Base-by-base conservation (phyloP, 2,329 filamentous ascomycete species). In the Alternaria sp. region DNA sequence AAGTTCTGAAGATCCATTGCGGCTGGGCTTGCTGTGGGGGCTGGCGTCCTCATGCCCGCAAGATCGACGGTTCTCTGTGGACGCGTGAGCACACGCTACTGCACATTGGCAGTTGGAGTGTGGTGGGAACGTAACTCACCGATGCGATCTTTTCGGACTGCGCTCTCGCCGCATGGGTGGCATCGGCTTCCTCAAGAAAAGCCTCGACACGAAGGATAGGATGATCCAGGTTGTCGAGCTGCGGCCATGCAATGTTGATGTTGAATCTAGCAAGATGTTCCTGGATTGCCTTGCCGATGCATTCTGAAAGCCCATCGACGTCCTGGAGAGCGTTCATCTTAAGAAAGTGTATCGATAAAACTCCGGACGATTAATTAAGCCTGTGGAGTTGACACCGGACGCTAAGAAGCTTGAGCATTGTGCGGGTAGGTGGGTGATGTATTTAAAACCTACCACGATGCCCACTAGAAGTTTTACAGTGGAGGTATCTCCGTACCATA, bases 171-270 rank as follows among this genome's bases (percentile, higher is more conserved):
- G 33, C 43, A 54, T 58, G 69, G 11, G 43, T 54, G 14, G 56
- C 64, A 25, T 60, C 60, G 41, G 66, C 70, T 61, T 78, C 75
- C 54, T 78, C 74, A 11, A 78, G 61, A 43, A 77, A 78, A 25
- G 76, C 74, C 49, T 78, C 76, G 18, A 78, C 55, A 6, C 76
- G 71, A 11, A 78, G 63, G 15, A 75, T 67, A 4, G 75, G 75
- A 25, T 64, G 71, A 21, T 62, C 63, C 8, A 77, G 59, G 14
- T 53, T 61, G 28, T 72, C 69, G 23, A 73, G 65, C 26, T 72
- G 71, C 21, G 73, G 72, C 75, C 73, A 78, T 41, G 70, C 60
- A 8, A 68, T 30, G 23, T 67, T 67, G 60, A 71, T 66, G 28
- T 75, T 72, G 8, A 63, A 69, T 20, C 62, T 71, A 25, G 70